Evolutionary conservation across 768 basidiomycete genomes (phyloP), one percentile per base, ranked within the genome.

Genomic region (Leccinum variicolor): DNA sequence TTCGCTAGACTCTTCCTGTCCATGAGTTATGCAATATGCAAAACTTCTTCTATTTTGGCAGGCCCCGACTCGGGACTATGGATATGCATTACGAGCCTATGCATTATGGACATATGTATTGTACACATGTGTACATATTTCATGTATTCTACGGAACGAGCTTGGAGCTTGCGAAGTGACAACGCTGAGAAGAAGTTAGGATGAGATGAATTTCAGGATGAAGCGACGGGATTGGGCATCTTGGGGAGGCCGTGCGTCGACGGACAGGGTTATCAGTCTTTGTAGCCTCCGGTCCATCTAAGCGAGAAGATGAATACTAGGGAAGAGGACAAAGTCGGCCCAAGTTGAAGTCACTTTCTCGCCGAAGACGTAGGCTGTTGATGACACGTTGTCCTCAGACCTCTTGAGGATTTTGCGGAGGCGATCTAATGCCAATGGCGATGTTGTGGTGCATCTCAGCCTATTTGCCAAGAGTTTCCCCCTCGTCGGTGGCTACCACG

Each of bases 261-360:
- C 61, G 15, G 64, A 61, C 58, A 72, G 53, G 0, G 71, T 72
- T 72, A 1, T 64, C 66, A 1, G 33, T 14, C 9, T 28, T 56
- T n/a, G 72, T 72, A 23, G 63, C 62, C 4, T 68, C 68, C 36
- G 68, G 0, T 61, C 61, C 66, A 70, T 66, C 70, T 64, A 73
- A 0, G 2, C 23, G 5, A 49, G 17, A 29, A 73, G 50, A 6
- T 68, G 66, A n/a, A n/a, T n/a, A n/a, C n/a, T n/a, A 2, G 72
- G 68, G 43, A 54, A 72, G 17, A 73, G 62, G 64, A 70, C 72
- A 52, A 73, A 70, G 57, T 73, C 70, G 15, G 64, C 71, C 71
- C 72, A 73, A 8, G n/a, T n/a, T n/a, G n/a, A n/a, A n/a, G 54
- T 63, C 39, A 67, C 9, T 29, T 63, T 59, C 14, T 58, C 57